Evolutionary conservation across 148 eudicot species (phyloP).

Genomic region (Nepenthes mirabilis): DNA sequence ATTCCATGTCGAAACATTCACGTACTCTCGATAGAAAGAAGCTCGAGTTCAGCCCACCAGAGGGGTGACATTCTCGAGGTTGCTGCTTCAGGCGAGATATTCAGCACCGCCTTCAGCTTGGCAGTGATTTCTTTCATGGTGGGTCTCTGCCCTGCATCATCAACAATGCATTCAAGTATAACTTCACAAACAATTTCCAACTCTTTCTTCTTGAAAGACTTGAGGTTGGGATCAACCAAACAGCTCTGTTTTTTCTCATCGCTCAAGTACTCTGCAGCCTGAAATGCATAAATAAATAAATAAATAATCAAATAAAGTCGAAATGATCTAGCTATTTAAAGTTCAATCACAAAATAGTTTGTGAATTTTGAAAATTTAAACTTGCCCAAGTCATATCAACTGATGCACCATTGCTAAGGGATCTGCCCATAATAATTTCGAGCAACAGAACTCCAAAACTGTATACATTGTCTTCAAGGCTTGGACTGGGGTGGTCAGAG

Average conservation of each 20-base stretch:
- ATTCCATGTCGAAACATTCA: too few relatives aligned
- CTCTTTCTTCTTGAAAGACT: conserved; percentile 20
- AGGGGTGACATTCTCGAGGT: conserved; percentile 41
- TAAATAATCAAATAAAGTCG: background rate
- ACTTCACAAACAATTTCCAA: conserved; percentile 22
- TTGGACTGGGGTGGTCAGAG: conserved; percentile 14
- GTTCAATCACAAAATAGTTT: background rate
- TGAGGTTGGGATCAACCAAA: conserved; percentile 28
- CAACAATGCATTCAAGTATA: conserved; percentile 16
- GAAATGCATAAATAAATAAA: background rate
- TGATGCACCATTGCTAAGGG: conserved; percentile 15
- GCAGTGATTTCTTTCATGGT: conserved; percentile 18
- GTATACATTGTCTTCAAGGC: conserved; percentile 24
- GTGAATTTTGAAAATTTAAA: background rate
- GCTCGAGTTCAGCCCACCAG: conserved; percentile 91
- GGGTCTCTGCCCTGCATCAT: conserved; percentile 26
- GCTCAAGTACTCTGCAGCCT: conserved; percentile 18
- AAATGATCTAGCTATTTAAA: background rate
- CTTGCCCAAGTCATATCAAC: conserved; percentile 9
- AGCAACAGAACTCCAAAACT: conserved; percentile 27
- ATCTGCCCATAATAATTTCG: conserved; percentile 24
- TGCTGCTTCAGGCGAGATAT: conserved; percentile 30
- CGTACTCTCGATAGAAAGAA: conserved; percentile 27
- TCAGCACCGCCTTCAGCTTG: conserved; percentile 13
- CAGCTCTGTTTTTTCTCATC: conserved; percentile 14